Evolutionary conservation across 768 basidiomycete species (phyloP).

Genomic region (Lactifluus subvellereus): DNA sequence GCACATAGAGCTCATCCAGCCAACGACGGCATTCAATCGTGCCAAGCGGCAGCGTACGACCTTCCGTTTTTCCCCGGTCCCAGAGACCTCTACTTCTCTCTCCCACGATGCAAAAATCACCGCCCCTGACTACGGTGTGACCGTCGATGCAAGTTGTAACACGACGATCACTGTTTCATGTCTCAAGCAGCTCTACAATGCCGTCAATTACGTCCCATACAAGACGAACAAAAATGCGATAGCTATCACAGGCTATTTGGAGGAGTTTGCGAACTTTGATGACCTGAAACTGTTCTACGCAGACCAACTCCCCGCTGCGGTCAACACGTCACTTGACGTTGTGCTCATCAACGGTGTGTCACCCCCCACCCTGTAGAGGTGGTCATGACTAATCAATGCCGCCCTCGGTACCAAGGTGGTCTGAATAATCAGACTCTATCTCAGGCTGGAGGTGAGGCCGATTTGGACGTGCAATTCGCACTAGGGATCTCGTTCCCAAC

Average conservation of each 20-base stretch:
- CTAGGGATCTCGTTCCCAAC: slow-evolving; percentile 61
- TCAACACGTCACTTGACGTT: slow-evolving; percentile 44
- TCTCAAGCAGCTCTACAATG: slow-evolving; percentile 34
- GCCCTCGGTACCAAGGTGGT: slow-evolving; percentile 36
- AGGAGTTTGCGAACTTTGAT: slow-evolving; percentile 30
- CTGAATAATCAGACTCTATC: slow-evolving; percentile 50
- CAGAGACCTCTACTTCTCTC: neutral
- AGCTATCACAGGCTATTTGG: slow-evolving; percentile 34
- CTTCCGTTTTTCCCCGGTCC: slow-evolving; percentile 27
- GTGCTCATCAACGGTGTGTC: slow-evolving; percentile 49
- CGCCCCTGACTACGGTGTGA: neutral
- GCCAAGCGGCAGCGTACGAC: slow-evolving; percentile 38
- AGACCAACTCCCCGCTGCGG: slow-evolving; percentile 31
- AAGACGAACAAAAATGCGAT: slow-evolving; percentile 30
- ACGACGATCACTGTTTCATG: slow-evolving; percentile 33
- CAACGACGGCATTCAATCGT: slow-evolving; percentile 57
- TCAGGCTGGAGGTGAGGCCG: slow-evolving; percentile 56
- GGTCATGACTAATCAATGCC: neutral
- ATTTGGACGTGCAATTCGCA: slow-evolving; percentile 62
- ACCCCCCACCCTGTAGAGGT: neutral
- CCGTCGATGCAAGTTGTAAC: slow-evolving; percentile 34
- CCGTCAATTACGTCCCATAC: slow-evolving; percentile 27
- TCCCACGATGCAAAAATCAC: neutral
- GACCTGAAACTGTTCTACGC: slow-evolving; percentile 33
- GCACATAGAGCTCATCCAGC: slow-evolving; percentile 58